Evolutionary conservation across 345 rosid species (phyloP).

Genomic region (Theobroma cacao): DNA sequence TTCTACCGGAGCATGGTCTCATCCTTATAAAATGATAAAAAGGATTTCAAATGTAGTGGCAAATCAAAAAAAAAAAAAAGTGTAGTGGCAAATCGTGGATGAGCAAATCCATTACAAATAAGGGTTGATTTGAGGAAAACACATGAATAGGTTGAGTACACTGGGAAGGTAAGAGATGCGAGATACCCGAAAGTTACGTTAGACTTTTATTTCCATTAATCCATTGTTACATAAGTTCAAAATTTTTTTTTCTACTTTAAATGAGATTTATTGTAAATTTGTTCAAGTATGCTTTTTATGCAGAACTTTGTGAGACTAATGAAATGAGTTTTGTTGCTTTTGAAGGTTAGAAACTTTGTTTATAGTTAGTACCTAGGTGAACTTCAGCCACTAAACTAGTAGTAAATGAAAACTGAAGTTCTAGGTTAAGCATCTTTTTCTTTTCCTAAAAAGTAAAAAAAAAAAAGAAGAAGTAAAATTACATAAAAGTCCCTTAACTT

Average conservation of each 20-base stretch:
- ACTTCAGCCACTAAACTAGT: not conserved
- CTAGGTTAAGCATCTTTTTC: not conserved
- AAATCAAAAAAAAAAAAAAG: too few species aligned
- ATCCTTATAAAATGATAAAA: slow-evolving; percentile 76
- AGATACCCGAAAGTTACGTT: slow-evolving; percentile 83
- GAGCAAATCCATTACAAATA: slow-evolving; percentile 85
- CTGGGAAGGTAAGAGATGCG: slow-evolving; percentile 97
- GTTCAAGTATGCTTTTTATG: not conserved
- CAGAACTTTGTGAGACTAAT: not conserved
- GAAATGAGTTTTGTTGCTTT: not conserved
- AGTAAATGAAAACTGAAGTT: not conserved
- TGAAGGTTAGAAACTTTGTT: not conserved
- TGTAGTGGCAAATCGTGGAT: slow-evolving; percentile 73
- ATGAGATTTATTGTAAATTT: not conserved
- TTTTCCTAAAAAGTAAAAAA: not conserved
- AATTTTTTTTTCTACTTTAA: not conserved
- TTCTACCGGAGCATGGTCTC: slow-evolving; percentile 98
- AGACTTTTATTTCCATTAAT: not conserved
- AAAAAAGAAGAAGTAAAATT: not conserved
- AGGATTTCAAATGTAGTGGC: slow-evolving; percentile 91
- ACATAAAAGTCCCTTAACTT: not conserved
- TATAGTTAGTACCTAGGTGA: not conserved
- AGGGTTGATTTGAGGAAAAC: slow-evolving; percentile 80
- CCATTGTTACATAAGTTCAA: not conserved
- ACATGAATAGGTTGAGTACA: slow-evolving; percentile 73